phyloP scores from a whole-genome alignment of 1,284 basidiomycete species.

The Tranzscheliella williamsii region DNA sequence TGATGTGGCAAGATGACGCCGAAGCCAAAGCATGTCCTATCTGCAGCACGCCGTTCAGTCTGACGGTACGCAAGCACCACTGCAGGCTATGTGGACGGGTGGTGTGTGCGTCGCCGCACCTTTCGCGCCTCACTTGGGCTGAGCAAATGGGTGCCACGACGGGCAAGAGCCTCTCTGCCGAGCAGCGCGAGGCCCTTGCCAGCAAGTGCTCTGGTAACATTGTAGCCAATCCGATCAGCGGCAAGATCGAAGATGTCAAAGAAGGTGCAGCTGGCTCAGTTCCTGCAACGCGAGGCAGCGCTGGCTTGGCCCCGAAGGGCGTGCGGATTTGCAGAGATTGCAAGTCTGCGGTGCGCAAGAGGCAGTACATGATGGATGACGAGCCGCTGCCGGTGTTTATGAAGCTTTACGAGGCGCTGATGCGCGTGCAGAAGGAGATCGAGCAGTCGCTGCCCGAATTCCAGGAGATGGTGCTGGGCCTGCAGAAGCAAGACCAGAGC shows the following conservation, averaged over 20 bases:
- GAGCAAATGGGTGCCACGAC: constrained; percentile 21
- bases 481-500: constrained; percentile 63
- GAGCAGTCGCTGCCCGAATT: constrained; percentile 72
- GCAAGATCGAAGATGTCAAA: constrained; percentile 33
- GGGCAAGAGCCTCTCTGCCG: constrained; percentile 12
- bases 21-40: constrained; percentile 77
- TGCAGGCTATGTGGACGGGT: constrained; percentile 91
- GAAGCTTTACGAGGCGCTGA: constrained; percentile 67
- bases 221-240: constrained; percentile 33
- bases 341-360: constrained; percentile 73
- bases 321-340: constrained; percentile 78
- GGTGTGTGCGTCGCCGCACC: constrained; percentile 85
- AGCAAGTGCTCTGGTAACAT: constrained; percentile 45
- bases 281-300: background rate
- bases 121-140: constrained; percentile 28
- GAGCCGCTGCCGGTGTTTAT: constrained; percentile 66
- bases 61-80: constrained; percentile 93
- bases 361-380: constrained; percentile 77
- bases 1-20: constrained; percentile 89
- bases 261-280: constrained; percentile 8
- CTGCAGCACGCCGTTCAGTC: constrained; percentile 83
- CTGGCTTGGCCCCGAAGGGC: constrained; percentile 8
- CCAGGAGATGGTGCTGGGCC: constrained; percentile 69
- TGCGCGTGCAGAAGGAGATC: constrained; percentile 76
- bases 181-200: constrained; percentile 12